Evolutionary conservation across 179 eudicot species (phyloP).

Genomic region (Heliamphora pulchella): DNA sequence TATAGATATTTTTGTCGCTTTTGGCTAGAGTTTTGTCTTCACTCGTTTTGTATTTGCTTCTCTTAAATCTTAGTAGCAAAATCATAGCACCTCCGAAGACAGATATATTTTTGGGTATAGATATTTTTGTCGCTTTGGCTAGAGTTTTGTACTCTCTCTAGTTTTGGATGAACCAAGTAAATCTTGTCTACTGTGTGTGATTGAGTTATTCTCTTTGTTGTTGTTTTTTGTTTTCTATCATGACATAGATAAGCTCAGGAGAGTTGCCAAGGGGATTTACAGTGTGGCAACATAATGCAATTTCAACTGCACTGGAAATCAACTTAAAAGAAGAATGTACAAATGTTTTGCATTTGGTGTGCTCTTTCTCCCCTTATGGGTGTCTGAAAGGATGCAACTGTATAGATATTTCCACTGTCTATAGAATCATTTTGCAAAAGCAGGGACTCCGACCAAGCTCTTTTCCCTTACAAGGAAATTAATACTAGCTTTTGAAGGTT

Average conservation of each 20-base stretch:
- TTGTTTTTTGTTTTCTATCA: no score
- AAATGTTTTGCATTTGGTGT: not conserved
- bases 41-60: not conserved
- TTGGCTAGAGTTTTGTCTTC: not conserved
- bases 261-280: not conserved
- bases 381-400: not conserved
- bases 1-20: not conserved
- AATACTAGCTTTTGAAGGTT: constrained; percentile 30
- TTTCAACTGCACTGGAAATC: not conserved
- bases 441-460: constrained; percentile 28
- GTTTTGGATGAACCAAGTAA: no score
- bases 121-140: not conserved
- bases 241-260: not conserved
- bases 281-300: not conserved
- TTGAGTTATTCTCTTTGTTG: no score
- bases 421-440: constrained; percentile 14
- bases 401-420: not conserved
- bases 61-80: no score
- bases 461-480: constrained; percentile 23
- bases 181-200: no score
- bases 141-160: not conserved
- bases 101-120: no score
- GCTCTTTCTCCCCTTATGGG: not conserved
- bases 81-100: no score
- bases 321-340: not conserved